Percentiles rank a stretch among this genome's conserved stretches.
Evolutionary conservation across 2,329 filamentous ascomycete genomes (phyloP).

Genomic region (Cladophialophora immunda): DNA sequence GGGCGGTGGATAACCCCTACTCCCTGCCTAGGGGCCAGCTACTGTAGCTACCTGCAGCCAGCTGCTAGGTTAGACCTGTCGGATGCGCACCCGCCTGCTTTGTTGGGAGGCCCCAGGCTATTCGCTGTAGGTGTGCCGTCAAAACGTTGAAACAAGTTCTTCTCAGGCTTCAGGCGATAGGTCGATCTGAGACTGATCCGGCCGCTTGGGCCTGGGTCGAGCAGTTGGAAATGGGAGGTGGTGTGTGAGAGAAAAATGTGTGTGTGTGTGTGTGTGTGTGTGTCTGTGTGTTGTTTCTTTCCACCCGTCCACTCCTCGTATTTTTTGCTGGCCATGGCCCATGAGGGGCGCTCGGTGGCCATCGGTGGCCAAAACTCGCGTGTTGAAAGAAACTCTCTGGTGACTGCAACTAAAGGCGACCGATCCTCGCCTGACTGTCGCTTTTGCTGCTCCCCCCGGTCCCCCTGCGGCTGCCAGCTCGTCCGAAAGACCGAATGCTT

Average conservation of each 20-base stretch:
- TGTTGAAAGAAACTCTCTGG: conserved; percentile 1
- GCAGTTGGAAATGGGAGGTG: too few relatives aligned
- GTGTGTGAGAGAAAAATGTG: too few relatives aligned
- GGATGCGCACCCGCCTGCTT: background rate
- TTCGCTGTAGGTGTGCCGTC: background rate
- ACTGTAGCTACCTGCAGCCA: background rate
- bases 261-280: background rate
- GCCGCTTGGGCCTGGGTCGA: background rate
- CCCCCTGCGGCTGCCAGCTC: background rate
- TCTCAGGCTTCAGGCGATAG: background rate
- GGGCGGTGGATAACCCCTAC: conserved; percentile 2
- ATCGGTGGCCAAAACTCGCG: too few relatives aligned
- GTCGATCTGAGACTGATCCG: background rate
- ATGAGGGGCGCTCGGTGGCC: background rate
- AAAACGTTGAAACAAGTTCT: background rate
- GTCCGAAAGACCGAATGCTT: conserved; percentile 2
- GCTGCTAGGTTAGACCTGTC: background rate
- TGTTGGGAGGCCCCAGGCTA: background rate
- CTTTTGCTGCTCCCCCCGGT: background rate
- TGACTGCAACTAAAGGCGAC: conserved; percentile 1
- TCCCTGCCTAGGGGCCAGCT: background rate
- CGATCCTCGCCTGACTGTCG: background rate
- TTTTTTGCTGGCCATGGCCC: background rate
- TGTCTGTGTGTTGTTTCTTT: background rate
- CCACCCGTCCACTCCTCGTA: background rate